These are phyloP conservation scores for Macrolepiota fuliginosa DNA, from an alignment of 768 basidiomycete species.

Conservation along the genomic window DNA sequence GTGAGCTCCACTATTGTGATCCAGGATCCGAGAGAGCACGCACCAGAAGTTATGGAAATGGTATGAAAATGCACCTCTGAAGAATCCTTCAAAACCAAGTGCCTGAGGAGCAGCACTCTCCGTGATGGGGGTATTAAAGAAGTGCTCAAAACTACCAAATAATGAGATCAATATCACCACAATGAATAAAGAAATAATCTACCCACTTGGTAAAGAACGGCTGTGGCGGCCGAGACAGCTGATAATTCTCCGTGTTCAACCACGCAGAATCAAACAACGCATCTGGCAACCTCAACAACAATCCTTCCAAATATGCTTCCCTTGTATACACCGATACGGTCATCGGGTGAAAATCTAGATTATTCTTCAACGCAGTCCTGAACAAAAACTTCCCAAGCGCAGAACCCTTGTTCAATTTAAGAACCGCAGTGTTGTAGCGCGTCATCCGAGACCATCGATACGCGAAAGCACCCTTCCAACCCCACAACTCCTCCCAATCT, in stretches of 20 bases:
- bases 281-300: conserved; percentile 88
- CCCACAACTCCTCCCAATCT: conserved; percentile 99
- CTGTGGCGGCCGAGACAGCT: conserved; percentile 89
- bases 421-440: conserved; percentile 95
- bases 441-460: conserved; percentile 93
- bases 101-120: conserved; percentile 82
- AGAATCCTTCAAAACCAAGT: conserved; percentile 93
- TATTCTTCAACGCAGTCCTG: conserved; percentile 91
- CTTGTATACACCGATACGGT: conserved; percentile 87
- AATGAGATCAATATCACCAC: background rate
- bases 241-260: conserved; percentile 91
- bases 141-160: conserved; percentile 71
- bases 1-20: too few relatives aligned
- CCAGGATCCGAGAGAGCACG: conserved; percentile 22
- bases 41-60: conserved; percentile 96
- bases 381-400: conserved; percentile 93
- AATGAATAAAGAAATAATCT: background rate
- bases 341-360: conserved; percentile 97
- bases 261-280: conserved; percentile 97
- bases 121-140: conserved; percentile 78
- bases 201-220: conserved; percentile 87
- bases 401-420: conserved; percentile 90
- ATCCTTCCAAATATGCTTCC: conserved; percentile 81
- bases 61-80: conserved; percentile 92
- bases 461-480: conserved; percentile 94